Evolutionary conservation across 495 filamentous ascomycete species (phyloP), one percentile per base, ranked within the genome.

Genomic region (Penicillium malachiteum): DNA sequence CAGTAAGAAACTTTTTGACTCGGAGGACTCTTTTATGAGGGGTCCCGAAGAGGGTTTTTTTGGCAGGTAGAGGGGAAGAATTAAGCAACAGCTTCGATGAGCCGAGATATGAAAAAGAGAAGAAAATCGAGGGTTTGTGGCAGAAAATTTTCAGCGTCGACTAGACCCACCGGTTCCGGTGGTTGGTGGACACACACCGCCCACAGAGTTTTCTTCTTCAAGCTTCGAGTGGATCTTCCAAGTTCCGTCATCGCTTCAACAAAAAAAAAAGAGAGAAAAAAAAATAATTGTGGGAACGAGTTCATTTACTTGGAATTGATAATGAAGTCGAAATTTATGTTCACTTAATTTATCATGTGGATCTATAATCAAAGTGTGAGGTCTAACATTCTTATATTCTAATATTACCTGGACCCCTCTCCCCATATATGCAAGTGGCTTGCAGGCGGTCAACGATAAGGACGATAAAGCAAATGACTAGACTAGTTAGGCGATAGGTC

Each of bases 51-150:
- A 4, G 8, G 31, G 26, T 30, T 54, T 45, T 55, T 54, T 18
- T 39, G 16, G 6, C 32, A 42, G 38, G 44, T 18, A 41, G 39
- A 18, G 44, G 47, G 33, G 35, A 39, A 26, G 16, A 55, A 50
- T 34, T 38, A n/a, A 43, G 64, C 51, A 54, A 48, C 50, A 66
- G 60, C 62, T 61, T 37, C 62, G 61, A 62, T 16, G 57, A 62
- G 62, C 62, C 62, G 62, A 55, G 62, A 50, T 58, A 62, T 62
- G 55, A 54, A 56, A 44, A 33, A 57, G 21, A 53, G 49, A 64
- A 54, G 56, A 57, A 52, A 57, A 42, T 26, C 31, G 57, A 49
- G 48, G 48, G 43, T 26, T 17, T 35, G 35, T 60, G 61, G 57
- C 61, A 52, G 50, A 52, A 65, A 65, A 62, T 65, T 65, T 65